Base-by-base conservation (phyloP, 176 grass and related monocot genomes). In the Bromus sterilis region DNA sequence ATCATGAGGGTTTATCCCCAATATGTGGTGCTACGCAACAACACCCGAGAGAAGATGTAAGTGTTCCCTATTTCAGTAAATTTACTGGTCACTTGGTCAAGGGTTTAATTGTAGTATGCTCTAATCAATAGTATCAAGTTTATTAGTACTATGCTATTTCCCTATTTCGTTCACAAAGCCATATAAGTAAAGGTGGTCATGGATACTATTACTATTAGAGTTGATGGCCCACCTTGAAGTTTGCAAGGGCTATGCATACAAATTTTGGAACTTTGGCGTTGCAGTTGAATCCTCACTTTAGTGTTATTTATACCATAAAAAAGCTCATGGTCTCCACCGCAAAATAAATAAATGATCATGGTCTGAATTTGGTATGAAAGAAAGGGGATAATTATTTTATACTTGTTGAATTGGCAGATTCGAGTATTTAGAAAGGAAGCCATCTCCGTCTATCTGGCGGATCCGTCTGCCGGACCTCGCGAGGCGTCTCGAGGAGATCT, bases 31-130 rank as follows among this genome's bases (percentile, higher is more conserved):
- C 1, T 82, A n/a, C 91, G 94, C 14, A 43, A 9, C 25, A 15
- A 0, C 35, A 89, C 94, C 87, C 87, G 80, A 2, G 14, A 80
- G 0, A 87, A 70, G 74, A 94, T 97, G 94, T 94, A 89, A 90
- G n/a, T n/a, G n/a, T n/a, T n/a, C n/a, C n/a, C n/a, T n/a, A n/a
- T n/a, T n/a, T n/a, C n/a, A n/a, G n/a, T n/a, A n/a, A n/a, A n/a
- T n/a, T n/a, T n/a, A 53, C 48, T 9, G 48, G 18, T 49, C 44
- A 49, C 6, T 16, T 7, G 46, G 48, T 53, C 18, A 53, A 18
- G 18, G 7, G 48, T 21, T 53, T 21, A 53, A 53, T 53, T 2
- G 43, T 34, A 34, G 3, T 4, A 34, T 34, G 33, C 11, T 30
- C 69, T 20, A 16, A 35, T 12, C 59, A 81, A 59, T 42, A 37